These are phyloP conservation scores for Aspergillus glaucus DNA, from an alignment of 2,329 filamentous ascomycete species.

Conservation along the genomic window DNA sequence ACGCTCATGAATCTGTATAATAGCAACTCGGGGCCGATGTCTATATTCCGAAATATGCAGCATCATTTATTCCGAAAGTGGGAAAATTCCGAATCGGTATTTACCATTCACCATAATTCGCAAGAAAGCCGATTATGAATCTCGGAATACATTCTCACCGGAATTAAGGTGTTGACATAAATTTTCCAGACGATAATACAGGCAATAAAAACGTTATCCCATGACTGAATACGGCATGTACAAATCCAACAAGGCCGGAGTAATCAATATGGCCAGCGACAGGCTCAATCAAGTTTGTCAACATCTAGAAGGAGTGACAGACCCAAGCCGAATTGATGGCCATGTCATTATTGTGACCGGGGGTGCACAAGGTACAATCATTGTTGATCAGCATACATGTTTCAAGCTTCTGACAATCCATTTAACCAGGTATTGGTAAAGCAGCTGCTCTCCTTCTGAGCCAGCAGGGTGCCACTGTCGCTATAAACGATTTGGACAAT, in stretches of 20 bases:
- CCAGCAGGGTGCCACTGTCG: constrained; percentile 7
- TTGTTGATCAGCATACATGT: background rate
- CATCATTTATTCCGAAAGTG: too few species aligned
- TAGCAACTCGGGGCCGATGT: too few species aligned
- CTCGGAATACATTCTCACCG: too few species aligned
- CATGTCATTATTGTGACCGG: constrained; percentile 8
- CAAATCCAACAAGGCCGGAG: background rate
- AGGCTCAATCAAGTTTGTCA: background rate
- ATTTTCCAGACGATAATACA: too few species aligned
- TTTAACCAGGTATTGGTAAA: constrained; percentile 6
- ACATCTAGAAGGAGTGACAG: constrained; percentile 1
- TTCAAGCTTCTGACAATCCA: too few species aligned
- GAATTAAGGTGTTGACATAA: too few species aligned
- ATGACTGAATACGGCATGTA: background rate
- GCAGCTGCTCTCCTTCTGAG: constrained; percentile 5
- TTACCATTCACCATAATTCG: too few species aligned
- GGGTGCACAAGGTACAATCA: constrained; percentile 4
- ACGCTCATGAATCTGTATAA: too few species aligned
- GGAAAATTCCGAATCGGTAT: too few species aligned
- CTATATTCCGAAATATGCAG: too few species aligned
- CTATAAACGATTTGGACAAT: constrained; percentile 6
- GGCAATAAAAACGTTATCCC: too few species aligned
- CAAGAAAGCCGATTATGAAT: too few species aligned
- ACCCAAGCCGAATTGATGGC: constrained; percentile 6
- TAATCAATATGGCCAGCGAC: background rate